Conservation (phyloP, 768 basidiomycete genomes). For the Leccinellum albellum region DNA sequence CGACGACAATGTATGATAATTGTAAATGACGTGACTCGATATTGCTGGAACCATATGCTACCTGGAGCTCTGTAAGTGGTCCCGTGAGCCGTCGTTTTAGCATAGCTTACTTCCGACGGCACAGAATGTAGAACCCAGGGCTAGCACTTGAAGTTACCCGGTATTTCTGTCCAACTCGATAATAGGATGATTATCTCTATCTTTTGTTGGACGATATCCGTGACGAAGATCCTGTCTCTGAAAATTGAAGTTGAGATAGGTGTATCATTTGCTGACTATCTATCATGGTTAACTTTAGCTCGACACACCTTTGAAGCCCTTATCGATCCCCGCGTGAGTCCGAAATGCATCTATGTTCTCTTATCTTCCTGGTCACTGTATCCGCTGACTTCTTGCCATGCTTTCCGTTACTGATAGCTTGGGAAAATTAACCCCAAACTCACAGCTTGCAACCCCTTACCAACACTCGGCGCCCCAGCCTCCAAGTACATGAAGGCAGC, state of each 20-base stretch:
- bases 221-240: not conserved
- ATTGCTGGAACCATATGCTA: not conserved
- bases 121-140: too few relatives aligned
- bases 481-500: conserved; percentile 5
- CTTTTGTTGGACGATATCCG: not conserved
- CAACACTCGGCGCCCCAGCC: not conserved
- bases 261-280: not conserved
- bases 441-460: not conserved
- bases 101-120: not conserved
- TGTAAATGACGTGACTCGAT: not conserved
- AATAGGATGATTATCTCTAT: not conserved
- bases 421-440: conserved; percentile 1
- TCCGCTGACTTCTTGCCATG: conserved; percentile 10
- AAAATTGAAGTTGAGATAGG: not conserved
- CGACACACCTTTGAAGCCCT: not conserved
- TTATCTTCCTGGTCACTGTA: not conserved
- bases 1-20: not conserved
- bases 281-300: conserved; percentile 3
- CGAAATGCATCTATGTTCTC: not conserved
- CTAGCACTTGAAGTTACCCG: too few relatives aligned
- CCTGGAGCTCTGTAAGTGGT: not conserved
- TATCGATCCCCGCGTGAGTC: not conserved
- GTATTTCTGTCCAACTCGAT: not conserved
- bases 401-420: conserved; percentile 2
- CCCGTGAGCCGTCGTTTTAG: not conserved